These are phyloP conservation scores for Barnettozyma pratensis DNA, from an alignment of 805 yeast genomes.

Conservation along the genomic window DNA sequence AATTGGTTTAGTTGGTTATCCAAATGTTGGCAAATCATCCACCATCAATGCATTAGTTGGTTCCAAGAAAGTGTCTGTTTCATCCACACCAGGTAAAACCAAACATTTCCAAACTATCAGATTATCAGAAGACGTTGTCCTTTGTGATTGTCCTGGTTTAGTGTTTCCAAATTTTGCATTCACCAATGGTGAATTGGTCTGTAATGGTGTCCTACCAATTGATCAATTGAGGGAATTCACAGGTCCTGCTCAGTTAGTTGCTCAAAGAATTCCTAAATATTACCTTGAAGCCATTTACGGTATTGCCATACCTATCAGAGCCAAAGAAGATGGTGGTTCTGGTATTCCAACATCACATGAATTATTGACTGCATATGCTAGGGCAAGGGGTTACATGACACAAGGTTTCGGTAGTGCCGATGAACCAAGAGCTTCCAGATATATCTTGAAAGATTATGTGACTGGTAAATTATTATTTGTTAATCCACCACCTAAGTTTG, in stretches of 20 bases:
- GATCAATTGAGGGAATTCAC: conserved; percentile 92
- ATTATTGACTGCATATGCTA: conserved; percentile 83
- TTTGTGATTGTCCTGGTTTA: conserved; percentile 98
- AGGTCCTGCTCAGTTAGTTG: conserved; percentile 81
- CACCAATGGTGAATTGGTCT: conserved; percentile 92
- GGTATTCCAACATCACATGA: conserved; percentile 90
- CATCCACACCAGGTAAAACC: conserved; percentile 98
- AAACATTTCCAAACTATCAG: conserved; percentile 97
- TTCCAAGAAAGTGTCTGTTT: conserved; percentile 95
- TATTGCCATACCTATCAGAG: conserved; percentile 74
- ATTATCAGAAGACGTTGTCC: conserved; percentile 72
- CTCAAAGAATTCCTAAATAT: conserved; percentile 83
- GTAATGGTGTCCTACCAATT: conserved; percentile 97
- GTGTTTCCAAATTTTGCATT: conserved; percentile 98
- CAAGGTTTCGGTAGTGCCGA: conserved; percentile 98
- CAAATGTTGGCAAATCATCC: conserved; percentile 96
- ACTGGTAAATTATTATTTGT: conserved; percentile 82
- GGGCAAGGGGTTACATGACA: conserved; percentile 96
- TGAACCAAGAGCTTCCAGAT: conserved; percentile 90
- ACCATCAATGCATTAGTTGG: conserved; percentile 96
- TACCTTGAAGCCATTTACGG: conserved; percentile 91
- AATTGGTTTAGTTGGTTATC: conserved; percentile 96
- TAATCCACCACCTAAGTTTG: conserved; percentile 79
- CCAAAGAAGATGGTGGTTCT: conserved; percentile 81
- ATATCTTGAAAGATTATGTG: conserved; percentile 89